These are phyloP conservation scores for Colletotrichum melonis DNA, from an alignment of 2,329 filamentous ascomycete genomes.

Conservation along the genomic window DNA sequence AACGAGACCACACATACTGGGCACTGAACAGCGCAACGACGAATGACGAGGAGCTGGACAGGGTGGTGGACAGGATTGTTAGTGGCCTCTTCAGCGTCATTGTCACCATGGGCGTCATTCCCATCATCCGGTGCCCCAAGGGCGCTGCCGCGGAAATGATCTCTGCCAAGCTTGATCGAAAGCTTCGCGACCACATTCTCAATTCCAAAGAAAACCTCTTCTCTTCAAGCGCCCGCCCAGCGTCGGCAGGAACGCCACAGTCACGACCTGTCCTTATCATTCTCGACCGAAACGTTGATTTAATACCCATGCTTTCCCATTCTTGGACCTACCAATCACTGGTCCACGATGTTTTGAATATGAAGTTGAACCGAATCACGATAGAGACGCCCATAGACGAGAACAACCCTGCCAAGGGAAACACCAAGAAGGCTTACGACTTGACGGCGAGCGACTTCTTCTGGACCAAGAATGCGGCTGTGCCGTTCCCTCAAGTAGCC, in stretches of 20 bases:
- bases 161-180: constrained; percentile 91
- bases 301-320: constrained; percentile 98
- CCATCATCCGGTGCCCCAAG: constrained; percentile 94
- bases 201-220: constrained; percentile 99
- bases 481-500: constrained; percentile 94
- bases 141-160: constrained; percentile 95
- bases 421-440: constrained; percentile 91
- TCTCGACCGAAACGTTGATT: constrained; percentile 93
- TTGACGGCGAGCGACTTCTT: constrained; percentile 93
- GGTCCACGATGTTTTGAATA: constrained; percentile 72
- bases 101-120: constrained; percentile 98
- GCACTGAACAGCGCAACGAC: constrained; percentile 95
- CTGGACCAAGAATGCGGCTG: constrained; percentile 91
- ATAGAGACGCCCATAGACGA: constrained; percentile 88
- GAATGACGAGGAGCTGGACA: constrained; percentile 89
- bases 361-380: constrained; percentile 88
- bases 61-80: constrained; percentile 89
- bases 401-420: constrained; percentile 76
- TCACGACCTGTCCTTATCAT: constrained; percentile 92
- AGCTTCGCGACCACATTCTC: constrained; percentile 93
- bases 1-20: constrained; percentile 86
- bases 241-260: constrained; percentile 70
- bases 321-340: constrained; percentile 86
- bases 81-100: constrained; percentile 97
- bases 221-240: constrained; percentile 71